Percentiles rank a stretch among this genome's conserved stretches.
Conservation (phyloP, 1,139 yeast genomes). For the Sugiyamaella sp. region DNA sequence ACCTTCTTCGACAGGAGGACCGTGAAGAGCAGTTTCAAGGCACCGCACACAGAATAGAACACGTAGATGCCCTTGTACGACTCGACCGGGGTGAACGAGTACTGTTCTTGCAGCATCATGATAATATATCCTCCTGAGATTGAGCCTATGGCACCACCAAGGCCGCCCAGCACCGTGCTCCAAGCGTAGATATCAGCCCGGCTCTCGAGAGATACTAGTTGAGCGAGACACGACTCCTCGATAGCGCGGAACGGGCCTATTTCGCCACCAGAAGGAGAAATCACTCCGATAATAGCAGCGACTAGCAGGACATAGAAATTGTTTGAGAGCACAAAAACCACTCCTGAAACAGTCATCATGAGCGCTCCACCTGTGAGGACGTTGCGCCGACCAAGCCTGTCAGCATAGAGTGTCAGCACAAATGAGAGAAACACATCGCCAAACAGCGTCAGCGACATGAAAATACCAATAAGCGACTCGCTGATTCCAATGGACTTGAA, state of each 20-base stretch:
- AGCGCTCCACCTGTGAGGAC: conserved; percentile 64
- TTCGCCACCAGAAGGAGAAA: conserved; percentile 83
- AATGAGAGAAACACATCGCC: conserved; percentile 76
- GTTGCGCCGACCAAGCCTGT: conserved; percentile 61
- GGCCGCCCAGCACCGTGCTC: conserved; percentile 61
- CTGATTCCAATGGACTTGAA: conserved; percentile 55
- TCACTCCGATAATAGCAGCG: conserved; percentile 64
- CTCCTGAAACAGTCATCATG: conserved; percentile 67
- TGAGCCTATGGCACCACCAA: conserved; percentile 74
- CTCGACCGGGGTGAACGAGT: conserved; percentile 42
- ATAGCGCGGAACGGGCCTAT: conserved; percentile 85
- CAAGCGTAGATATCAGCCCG: conserved; percentile 73
- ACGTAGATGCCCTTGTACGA: conserved; percentile 62
- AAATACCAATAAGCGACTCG: conserved; percentile 62
- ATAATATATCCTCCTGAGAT: conserved; percentile 60
- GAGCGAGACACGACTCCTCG: conserved; percentile 79
- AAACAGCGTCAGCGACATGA: conserved; percentile 72
- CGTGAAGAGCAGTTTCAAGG: conserved; percentile 57
- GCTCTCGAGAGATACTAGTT: conserved; percentile 62
- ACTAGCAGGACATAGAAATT: conserved; percentile 54
- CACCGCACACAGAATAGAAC: conserved; percentile 58
- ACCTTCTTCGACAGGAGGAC: conserved; percentile 57
- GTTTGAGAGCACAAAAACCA: conserved; percentile 54
- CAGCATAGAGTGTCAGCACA: conserved; percentile 72
- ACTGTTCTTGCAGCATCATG: conserved; percentile 46